Percentiles rank a stretch among this genome's conserved stretches.
phyloP scores from a whole-genome alignment of 164 flowering plant genomes.

The Macadamia integrifolia region DNA sequence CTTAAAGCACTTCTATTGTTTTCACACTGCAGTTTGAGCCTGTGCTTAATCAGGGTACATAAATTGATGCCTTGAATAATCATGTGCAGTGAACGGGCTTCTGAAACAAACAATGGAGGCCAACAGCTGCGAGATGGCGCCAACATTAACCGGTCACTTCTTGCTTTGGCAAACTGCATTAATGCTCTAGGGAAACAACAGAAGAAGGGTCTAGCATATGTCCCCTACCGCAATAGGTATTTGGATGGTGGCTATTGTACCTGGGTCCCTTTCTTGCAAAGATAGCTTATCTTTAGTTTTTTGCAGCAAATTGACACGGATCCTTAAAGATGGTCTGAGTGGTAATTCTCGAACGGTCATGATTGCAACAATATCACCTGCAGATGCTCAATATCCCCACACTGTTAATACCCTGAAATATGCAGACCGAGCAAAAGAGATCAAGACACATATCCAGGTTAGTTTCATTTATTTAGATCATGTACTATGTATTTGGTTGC shows the following conservation, averaged over 20 bases:
- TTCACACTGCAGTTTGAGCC: constrained; percentile 1
- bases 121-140: constrained; percentile 94
- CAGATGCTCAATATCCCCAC: constrained; percentile 74
- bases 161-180: constrained; percentile 91
- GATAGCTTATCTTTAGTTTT: constrained; percentile 18
- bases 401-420: constrained; percentile 86
- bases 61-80: constrained; percentile 4
- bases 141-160: constrained; percentile 86
- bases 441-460: constrained; percentile 85
- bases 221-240: constrained; percentile 91
- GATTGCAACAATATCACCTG: constrained; percentile 90
- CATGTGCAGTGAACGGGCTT: constrained; percentile 76
- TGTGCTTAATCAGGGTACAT: background rate
- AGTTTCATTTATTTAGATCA: background rate
- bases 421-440: constrained; percentile 93
- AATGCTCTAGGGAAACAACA: constrained; percentile 91
- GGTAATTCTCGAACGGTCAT: constrained; percentile 89
- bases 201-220: constrained; percentile 94
- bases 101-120: constrained; percentile 85
- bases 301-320: constrained; percentile 83
- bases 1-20: background rate
- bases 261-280: background rate
- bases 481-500: background rate
- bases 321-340: constrained; percentile 92
- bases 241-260: constrained; percentile 5